Percentiles rank a stretch among this genome's conserved stretches.
Evolutionary conservation across 1,284 basidiomycete species (phyloP).

Genomic region (Ustilago hordei): DNA sequence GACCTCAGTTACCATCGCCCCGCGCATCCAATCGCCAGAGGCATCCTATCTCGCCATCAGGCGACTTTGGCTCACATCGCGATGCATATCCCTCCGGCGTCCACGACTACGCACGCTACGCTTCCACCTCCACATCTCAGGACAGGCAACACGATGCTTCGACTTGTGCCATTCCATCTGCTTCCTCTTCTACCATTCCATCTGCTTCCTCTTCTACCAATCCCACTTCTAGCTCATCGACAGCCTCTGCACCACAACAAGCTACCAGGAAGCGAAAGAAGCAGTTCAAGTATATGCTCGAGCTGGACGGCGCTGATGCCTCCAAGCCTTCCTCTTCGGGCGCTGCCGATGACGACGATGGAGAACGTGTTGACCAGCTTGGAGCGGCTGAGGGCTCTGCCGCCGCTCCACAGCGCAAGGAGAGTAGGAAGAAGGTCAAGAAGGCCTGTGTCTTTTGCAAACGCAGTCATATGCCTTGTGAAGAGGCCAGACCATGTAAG

Average conservation of each 20-base stretch:
- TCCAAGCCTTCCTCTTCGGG: slow-evolving; percentile 6
- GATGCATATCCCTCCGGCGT: slow-evolving; percentile 7
- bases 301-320: slow-evolving; percentile 14
- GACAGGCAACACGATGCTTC: slow-evolving; percentile 1
- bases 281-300: slow-evolving; percentile 56
- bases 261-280: slow-evolving; percentile 43
- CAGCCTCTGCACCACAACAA: not conserved
- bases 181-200: not conserved
- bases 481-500: slow-evolving; percentile 44
- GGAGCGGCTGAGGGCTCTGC: not conserved
- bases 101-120: slow-evolving; percentile 3
- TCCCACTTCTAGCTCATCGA: slow-evolving; percentile 11
- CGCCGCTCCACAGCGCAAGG: slow-evolving; percentile 22
- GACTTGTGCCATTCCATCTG: not conserved
- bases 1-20: slow-evolving; percentile 16
- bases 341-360: slow-evolving; percentile 21
- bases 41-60: slow-evolving; percentile 9
- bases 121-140: not conserved
- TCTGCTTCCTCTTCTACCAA: not conserved
- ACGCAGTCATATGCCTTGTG: slow-evolving; percentile 54
- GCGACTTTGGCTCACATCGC: slow-evolving; percentile 5
- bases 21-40: not conserved
- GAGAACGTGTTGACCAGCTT: slow-evolving; percentile 7
- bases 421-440: slow-evolving; percentile 52
- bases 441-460: slow-evolving; percentile 56